Conservation (phyloP, 495 filamentous ascomycete species). For the Penicillium bialowiezense region DNA sequence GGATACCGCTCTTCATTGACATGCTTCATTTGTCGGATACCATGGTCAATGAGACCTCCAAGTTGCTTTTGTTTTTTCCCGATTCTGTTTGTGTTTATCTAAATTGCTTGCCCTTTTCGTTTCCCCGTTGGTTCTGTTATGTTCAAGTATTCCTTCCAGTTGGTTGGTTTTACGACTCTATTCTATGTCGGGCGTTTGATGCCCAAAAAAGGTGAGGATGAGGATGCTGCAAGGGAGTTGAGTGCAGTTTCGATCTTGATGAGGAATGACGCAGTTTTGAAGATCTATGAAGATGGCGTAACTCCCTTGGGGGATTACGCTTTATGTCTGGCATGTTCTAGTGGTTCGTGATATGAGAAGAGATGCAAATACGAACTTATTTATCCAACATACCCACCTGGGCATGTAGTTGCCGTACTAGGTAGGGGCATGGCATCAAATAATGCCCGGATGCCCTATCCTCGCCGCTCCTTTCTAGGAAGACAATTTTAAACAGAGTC, state of each 20-base stretch:
- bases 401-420: background rate
- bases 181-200: constrained; percentile 16
- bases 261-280: constrained; percentile 10
- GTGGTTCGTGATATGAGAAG: constrained; percentile 9
- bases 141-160: constrained; percentile 8
- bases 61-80: constrained; percentile 15
- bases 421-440: background rate
- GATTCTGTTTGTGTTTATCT: constrained; percentile 16
- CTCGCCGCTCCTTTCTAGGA: background rate
- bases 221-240: background rate
- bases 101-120: constrained; percentile 22
- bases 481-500: no score
- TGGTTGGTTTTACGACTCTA: constrained; percentile 14
- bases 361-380: constrained; percentile 30
- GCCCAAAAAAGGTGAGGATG: constrained; percentile 6
- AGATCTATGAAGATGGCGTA: constrained; percentile 7
- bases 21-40: constrained; percentile 22
- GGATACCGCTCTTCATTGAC: constrained; percentile 16
- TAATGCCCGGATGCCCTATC: background rate
- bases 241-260: constrained; percentile 1
- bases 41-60: constrained; percentile 21
- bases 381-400: constrained; percentile 1
- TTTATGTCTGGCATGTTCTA: constrained; percentile 4
- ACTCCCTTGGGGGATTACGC: background rate
- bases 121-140: constrained; percentile 6